A percentile compares a stretch with the other conserved stretches of the same genome.
These are phyloP conservation scores for Pythium graminicola DNA, from an alignment of 352 stramenopile species.

Conservation along the genomic window DNA sequence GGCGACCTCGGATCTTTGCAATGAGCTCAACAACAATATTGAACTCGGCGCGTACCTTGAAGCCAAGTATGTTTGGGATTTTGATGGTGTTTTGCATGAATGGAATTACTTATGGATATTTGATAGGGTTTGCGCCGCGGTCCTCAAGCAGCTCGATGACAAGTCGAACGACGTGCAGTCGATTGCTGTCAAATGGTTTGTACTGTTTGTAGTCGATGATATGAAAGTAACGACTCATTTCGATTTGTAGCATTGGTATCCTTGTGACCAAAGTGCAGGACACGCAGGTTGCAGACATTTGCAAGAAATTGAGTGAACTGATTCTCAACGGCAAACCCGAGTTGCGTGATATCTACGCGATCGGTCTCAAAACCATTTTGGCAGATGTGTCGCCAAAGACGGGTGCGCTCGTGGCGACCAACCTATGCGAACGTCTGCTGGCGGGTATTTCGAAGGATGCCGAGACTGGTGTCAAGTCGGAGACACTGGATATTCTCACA, in stretches of 20 bases:
- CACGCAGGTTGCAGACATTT: constrained; percentile 94
- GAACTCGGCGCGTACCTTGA: constrained; percentile 82
- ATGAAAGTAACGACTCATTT: neutral
- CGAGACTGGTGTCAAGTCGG: constrained; percentile 83
- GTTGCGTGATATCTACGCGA: constrained; percentile 98
- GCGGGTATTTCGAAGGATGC: constrained; percentile 55
- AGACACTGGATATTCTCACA: constrained; percentile 96
- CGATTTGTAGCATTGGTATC: constrained; percentile 78
- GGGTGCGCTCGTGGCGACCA: constrained; percentile 77
- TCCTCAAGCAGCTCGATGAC: constrained; percentile 97
- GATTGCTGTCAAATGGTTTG: constrained; percentile 83
- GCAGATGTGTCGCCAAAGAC: constrained; percentile 90
- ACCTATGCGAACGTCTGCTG: constrained; percentile 62
- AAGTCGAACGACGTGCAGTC: constrained; percentile 99
- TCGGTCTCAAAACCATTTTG: constrained; percentile 97
- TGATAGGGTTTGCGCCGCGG: constrained; percentile 89
- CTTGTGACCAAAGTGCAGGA: constrained; percentile 96
- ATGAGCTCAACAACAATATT: constrained; percentile 92
- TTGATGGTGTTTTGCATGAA: neutral
- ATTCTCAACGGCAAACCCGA: constrained; percentile 96
- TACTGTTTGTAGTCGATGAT: neutral
- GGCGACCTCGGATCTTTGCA: constrained; percentile 97
- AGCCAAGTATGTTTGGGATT: constrained; percentile 50
- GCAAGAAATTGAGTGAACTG: constrained; percentile 93
- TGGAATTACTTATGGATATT: neutral